A percentile compares a stretch with the other conserved stretches of the same genome.
phyloP scores from a whole-genome alignment of 306 rosid species.

The Inga oerstediana region DNA sequence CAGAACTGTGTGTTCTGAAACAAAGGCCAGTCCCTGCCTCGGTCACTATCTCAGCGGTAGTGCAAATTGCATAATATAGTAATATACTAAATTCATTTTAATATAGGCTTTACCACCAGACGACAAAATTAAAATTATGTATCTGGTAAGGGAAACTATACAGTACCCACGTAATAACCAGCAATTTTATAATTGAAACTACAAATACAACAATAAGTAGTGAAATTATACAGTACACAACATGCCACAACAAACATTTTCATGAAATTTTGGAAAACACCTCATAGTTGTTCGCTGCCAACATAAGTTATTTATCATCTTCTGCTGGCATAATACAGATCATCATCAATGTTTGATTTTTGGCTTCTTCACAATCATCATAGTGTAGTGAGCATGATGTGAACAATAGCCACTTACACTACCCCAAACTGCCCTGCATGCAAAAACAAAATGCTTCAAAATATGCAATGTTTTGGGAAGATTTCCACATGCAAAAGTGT shows the following conservation, averaged over 20 bases:
- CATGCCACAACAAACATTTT: not conserved
- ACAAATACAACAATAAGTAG: slow-evolving; percentile 3
- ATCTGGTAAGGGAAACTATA: not conserved
- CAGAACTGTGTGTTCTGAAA: slow-evolving; percentile 49
- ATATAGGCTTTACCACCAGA: not conserved
- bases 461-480: not conserved
- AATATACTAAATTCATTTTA: too few relatives aligned
- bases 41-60: slow-evolving; percentile 57
- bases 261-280: not conserved
- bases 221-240: not conserved
- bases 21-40: slow-evolving; percentile 75
- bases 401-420: too few relatives aligned
- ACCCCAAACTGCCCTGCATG: too few relatives aligned
- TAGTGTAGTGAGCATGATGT: too few relatives aligned
- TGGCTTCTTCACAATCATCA: too few relatives aligned
- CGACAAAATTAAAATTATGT: not conserved
- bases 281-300: not conserved
- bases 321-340: too few relatives aligned
- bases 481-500: not conserved
- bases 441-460: not conserved
- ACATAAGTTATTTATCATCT: too few relatives aligned
- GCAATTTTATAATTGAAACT: not conserved
- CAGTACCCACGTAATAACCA: not conserved
- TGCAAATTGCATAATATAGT: too few relatives aligned
- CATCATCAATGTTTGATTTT: too few relatives aligned